Evolutionary conservation across 2,329 filamentous ascomycete species (phyloP).

Genomic region (Tolypocladium amazonense): DNA sequence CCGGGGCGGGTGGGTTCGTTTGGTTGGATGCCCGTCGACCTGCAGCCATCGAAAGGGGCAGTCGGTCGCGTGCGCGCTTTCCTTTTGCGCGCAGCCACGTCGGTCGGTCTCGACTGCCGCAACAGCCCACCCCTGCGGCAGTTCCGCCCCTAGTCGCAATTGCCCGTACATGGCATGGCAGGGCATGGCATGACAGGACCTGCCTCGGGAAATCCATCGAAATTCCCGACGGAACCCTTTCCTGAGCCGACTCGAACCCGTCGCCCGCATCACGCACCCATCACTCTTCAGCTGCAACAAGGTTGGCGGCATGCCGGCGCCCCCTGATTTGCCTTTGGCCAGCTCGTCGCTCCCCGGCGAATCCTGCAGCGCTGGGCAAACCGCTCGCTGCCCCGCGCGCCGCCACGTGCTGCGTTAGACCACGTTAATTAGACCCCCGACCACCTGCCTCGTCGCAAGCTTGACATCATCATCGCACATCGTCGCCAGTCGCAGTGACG

Average conservation of each 20-base stretch:
- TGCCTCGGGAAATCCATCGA: neutral
- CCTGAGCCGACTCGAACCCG: too few species aligned
- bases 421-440: neutral
- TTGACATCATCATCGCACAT: neutral
- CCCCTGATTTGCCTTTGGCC: neutral
- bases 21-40: too few species aligned
- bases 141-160: neutral
- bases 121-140: neutral
- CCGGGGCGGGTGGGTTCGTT: neutral
- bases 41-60: neutral
- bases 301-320: too few species aligned
- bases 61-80: constrained; percentile 1
- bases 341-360: neutral
- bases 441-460: neutral
- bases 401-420: neutral
- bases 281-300: too few species aligned
- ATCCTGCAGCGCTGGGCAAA: neutral
- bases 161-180: neutral
- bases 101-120: neutral
- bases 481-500: too few species aligned
- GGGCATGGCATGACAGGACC: neutral
- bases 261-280: too few species aligned
- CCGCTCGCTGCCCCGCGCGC: neutral
- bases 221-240: too few species aligned
- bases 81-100: neutral